These are phyloP conservation scores for Cyberlindnera mrakii DNA, from an alignment of 805 yeast species.

Conservation along the genomic window DNA sequence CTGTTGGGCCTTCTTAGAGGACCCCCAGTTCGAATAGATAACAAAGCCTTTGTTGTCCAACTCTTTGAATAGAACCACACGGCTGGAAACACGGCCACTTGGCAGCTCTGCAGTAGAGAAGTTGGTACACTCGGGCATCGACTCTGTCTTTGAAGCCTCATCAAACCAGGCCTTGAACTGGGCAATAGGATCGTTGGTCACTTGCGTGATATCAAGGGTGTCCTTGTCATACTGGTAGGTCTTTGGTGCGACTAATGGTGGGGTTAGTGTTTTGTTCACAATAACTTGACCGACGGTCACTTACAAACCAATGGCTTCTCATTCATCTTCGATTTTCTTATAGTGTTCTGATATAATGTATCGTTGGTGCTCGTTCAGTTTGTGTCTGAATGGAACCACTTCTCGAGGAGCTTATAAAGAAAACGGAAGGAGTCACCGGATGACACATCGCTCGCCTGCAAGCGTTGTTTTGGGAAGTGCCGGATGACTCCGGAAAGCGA, in stretches of 20 bases:
- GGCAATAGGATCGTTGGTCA: conserved; percentile 55
- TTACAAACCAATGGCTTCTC: conserved; percentile 22
- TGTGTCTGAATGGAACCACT: too few relatives aligned
- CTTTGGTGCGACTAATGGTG: conserved; percentile 58
- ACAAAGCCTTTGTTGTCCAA: conserved; percentile 80
- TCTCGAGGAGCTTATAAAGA: too few relatives aligned
- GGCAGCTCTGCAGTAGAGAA: conserved; percentile 89
- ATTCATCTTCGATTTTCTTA: background rate
- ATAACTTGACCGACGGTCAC: conserved; percentile 2
- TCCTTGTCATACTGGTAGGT: conserved; percentile 82
- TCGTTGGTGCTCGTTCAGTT: too few relatives aligned
- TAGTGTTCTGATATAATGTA: background rate
- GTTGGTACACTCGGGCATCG: conserved; percentile 76
- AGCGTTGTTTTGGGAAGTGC: too few relatives aligned
- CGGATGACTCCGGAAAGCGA: too few relatives aligned
- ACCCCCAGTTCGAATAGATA: conserved; percentile 86
- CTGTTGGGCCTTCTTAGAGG: conserved; percentile 77
- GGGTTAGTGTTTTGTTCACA: background rate
- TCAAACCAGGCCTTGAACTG: conserved; percentile 85
- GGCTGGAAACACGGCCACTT: conserved; percentile 80
- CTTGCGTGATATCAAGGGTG: conserved; percentile 47
- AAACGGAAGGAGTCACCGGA: too few relatives aligned
- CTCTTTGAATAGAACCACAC: conserved; percentile 85
- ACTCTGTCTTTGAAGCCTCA: conserved; percentile 56
- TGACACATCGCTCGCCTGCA: too few relatives aligned